Percentiles rank a stretch among this genome's conserved stretches.
These are phyloP conservation scores for Acanthamoeba royreba DNA, from an alignment of 208 protist species.

Conservation along the genomic window DNA sequence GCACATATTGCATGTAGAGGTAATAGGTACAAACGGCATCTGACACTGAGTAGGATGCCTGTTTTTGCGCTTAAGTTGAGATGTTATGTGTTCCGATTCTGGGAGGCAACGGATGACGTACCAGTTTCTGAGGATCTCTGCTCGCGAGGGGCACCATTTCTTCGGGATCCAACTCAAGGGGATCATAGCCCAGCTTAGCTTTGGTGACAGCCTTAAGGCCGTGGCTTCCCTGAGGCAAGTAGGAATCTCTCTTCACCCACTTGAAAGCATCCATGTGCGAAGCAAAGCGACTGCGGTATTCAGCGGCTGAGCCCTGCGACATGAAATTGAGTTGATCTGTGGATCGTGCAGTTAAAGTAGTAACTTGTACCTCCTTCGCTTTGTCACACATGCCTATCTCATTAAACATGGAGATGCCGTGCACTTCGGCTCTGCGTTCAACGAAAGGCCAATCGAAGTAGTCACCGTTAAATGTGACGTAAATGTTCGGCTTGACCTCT, in stretches of 20 bases:
- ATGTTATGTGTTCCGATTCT: not conserved
- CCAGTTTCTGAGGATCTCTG: slow-evolving; percentile 1
- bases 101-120: not conserved
- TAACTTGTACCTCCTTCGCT: slow-evolving; percentile 54
- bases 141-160: slow-evolving; percentile 96
- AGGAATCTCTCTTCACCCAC: slow-evolving; percentile 99
- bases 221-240: slow-evolving; percentile 98
- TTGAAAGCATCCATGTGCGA: slow-evolving; percentile 98
- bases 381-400: slow-evolving; percentile 78
- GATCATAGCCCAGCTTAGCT: slow-evolving; percentile 98
- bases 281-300: slow-evolving; percentile 90
- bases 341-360: not conserved
- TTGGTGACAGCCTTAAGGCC: slow-evolving; percentile 95
- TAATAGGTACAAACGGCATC: slow-evolving; percentile 99
- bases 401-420: slow-evolving; percentile 76
- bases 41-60: not conserved
- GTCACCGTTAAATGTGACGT: slow-evolving; percentile 99
- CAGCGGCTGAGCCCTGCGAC: slow-evolving; percentile 70
- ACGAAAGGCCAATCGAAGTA: slow-evolving; percentile 99
- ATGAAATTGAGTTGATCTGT: not conserved
- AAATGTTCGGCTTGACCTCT: slow-evolving; percentile 94
- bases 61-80: not conserved
- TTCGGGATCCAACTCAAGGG: slow-evolving; percentile 99
- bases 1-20: slow-evolving; percentile 86
- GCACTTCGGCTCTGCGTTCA: slow-evolving; percentile 85